A percentile compares a stretch with the other conserved stretches of the same genome.
Evolutionary conservation across 192 early-diverging fungal genomes (phyloP).

Genomic region (Backusella morwellensis): DNA sequence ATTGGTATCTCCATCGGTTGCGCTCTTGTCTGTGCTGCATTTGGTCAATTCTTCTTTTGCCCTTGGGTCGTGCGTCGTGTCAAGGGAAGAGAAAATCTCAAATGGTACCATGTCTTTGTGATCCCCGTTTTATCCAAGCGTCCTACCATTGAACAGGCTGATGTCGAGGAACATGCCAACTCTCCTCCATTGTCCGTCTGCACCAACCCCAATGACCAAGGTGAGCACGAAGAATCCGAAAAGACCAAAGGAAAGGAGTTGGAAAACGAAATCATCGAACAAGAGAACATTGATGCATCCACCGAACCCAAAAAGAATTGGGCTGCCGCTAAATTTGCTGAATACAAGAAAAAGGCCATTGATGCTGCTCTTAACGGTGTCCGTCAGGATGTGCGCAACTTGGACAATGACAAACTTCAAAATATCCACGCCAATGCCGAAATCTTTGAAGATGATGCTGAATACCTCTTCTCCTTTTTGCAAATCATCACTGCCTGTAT

Average conservation of each 20-base stretch:
- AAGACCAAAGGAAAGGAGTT: conserved; percentile 6
- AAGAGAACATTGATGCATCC: too few species aligned
- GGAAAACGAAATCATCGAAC: background rate
- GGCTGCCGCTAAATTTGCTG: background rate
- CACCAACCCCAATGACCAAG: background rate
- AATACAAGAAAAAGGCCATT: conserved; percentile 22
- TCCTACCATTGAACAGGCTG: conserved; percentile 28
- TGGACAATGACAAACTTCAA: conserved; percentile 41
- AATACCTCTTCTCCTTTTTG: conserved; percentile 80
- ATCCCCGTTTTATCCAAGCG: conserved; percentile 58
- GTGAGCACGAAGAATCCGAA: background rate
- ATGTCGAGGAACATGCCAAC: conserved; percentile 1
- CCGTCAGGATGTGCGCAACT: conserved; percentile 52
- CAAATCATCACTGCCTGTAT: conserved; percentile 80
- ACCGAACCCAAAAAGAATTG: too few species aligned
- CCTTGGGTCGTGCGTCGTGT: conserved; percentile 65
- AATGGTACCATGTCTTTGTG: conserved; percentile 72
- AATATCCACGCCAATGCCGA: conserved; percentile 63
- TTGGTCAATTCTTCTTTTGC: conserved; percentile 63
- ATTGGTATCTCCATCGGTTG: conserved; percentile 66
- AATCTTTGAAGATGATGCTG: conserved; percentile 70
- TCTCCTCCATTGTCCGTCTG: conserved; percentile 15
- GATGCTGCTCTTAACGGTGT: conserved; percentile 37
- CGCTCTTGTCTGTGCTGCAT: conserved; percentile 48
- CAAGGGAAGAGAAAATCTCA: conserved; percentile 60